phyloP scores from a whole-genome alignment of 2,329 filamentous ascomycete species.

The Colletotrichum filicis region DNA sequence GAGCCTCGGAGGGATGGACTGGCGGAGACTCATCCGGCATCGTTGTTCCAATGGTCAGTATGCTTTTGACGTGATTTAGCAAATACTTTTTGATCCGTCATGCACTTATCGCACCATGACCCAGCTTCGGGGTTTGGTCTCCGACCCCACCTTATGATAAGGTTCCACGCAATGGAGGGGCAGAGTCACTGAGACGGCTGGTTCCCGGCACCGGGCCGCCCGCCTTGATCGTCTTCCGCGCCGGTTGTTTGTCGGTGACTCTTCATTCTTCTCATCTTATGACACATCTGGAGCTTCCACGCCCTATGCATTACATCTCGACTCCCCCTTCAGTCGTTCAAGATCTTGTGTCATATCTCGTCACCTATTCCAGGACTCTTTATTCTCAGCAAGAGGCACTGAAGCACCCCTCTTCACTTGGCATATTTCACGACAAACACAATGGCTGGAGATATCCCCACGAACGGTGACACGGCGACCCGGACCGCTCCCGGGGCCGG shows the following conservation, averaged over 20 bases:
- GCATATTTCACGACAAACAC: neutral
- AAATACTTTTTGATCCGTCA: constrained; percentile 10
- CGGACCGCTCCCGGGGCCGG: neutral
- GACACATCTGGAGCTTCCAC: neutral
- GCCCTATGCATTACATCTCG: neutral
- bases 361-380: neutral
- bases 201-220: neutral
- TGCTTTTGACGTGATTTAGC: constrained; percentile 21
- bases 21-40: neutral
- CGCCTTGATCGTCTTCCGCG: constrained; percentile 1
- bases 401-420: no score
- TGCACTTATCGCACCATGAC: constrained; percentile 33
- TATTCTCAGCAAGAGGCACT: neutral
- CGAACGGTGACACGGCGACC: neutral
- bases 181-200: constrained; percentile 13
- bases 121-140: constrained; percentile 32
- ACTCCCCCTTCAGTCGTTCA: neutral
- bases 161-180: constrained; percentile 24
- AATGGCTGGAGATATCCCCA: constrained; percentile 18
- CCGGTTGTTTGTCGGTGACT: neutral
- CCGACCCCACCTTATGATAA: constrained; percentile 23
- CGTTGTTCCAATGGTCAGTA: constrained; percentile 7
- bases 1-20: constrained; percentile 5
- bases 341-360: neutral
- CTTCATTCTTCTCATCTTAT: neutral